phyloP scores from a whole-genome alignment of 495 filamentous ascomycete genomes.

The Delitschia confertaspora region DNA sequence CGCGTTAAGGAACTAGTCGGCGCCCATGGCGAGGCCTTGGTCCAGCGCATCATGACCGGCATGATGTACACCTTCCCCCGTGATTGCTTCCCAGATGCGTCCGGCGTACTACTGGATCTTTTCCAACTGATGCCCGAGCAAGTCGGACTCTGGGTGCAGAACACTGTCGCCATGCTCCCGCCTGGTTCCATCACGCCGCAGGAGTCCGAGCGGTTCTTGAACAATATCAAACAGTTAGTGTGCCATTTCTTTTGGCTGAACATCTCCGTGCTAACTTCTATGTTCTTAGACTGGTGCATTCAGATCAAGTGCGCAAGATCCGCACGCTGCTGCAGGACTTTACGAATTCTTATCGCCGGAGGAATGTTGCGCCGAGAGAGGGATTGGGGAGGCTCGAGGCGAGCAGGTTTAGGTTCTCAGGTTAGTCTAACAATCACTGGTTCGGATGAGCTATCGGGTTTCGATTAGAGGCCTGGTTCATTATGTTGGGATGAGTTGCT shows the following conservation, averaged over 20 bases:
- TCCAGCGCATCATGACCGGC: conserved; percentile 80
- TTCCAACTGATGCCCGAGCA: conserved; percentile 79
- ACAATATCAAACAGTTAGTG: conserved; percentile 39
- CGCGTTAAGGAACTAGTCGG: conserved; percentile 64
- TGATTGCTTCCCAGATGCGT: conserved; percentile 90
- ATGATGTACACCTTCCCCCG: conserved; percentile 98
- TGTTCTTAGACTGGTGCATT: conserved; percentile 45
- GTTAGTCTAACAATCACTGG: no score
- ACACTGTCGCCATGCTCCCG: conserved; percentile 75
- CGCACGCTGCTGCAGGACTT: conserved; percentile 87
- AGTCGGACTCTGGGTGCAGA: conserved; percentile 67
- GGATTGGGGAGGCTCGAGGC: conserved; percentile 80
- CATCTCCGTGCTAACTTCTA: not conserved
- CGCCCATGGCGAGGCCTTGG: conserved; percentile 64
- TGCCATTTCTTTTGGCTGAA: not conserved
- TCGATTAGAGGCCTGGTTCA: no score
- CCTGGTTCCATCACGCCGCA: conserved; percentile 61
- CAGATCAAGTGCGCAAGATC: conserved; percentile 70
- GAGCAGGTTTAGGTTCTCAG: conserved; percentile 67
- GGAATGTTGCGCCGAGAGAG: conserved; percentile 91
- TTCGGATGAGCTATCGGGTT: no score
- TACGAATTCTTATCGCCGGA: conserved; percentile 81
- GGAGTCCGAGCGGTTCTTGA: conserved; percentile 43
- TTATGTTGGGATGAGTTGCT: no score
- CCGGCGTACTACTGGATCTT: conserved; percentile 76